Evolutionary conservation across 1,284 basidiomycete genomes (phyloP), one percentile per base, ranked within the genome.

Genomic region (Naganishia albida): DNA sequence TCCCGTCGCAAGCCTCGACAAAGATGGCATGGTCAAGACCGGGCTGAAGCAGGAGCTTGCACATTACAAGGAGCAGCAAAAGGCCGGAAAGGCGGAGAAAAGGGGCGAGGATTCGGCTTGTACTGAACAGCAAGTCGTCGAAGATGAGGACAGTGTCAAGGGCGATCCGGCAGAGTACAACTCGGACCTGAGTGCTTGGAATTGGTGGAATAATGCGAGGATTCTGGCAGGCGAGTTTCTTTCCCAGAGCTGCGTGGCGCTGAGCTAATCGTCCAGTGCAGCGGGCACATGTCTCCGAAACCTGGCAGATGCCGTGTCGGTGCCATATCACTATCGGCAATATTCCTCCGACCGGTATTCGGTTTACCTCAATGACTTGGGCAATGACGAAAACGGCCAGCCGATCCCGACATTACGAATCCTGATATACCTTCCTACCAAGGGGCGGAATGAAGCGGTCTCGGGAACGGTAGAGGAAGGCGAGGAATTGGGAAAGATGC

Each of bases 151-250:
- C 6, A 50, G 46, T 20, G 23, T 38, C 7, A 48, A 60, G 49
- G 46, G 23, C 10, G 46, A 60, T 4, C 20, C 28, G n/a, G 13
- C 12, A 16, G 56, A 40, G n/a, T 49, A 60, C 25, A 50, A 49
- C 25, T 40, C 34, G n/a, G 64, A 65, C 26, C 39, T 65, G 12
- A 57, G 53, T 28, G 23, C 50, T 10, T 59, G 57, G 42, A 54
- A 65, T 39, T 51, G 56, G 64, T 65, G 56, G 64, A 65, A 60
- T 30, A 65, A 65, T 49, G 40, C 38, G n/a, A 49, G 64, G 28
- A 54, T 65, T 15, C 15, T 57, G 56, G 48, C 42, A n/a, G 51
- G 64, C 60, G 13, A 59, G 23, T 53, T 13, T 7, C 15, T 30
- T 16, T 2, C 12, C 3, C 12, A n/a, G 44, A 13, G 18, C 6